Evolutionary conservation across 2,329 filamentous ascomycete genomes (phyloP).

Genomic region (Hymenoscyphus salicellus): DNA sequence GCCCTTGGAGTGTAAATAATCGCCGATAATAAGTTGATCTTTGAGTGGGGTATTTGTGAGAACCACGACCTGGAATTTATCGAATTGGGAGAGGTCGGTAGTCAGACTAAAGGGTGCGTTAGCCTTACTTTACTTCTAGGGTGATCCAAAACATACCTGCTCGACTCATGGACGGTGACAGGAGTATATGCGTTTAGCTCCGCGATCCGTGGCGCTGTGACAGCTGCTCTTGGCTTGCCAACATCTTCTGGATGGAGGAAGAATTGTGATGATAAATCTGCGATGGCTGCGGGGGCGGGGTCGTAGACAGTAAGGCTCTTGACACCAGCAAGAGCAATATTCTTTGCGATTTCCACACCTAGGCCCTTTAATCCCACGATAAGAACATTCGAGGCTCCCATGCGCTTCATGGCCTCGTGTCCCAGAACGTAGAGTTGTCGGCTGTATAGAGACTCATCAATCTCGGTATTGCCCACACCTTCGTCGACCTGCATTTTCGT

Average conservation of each 20-base stretch:
- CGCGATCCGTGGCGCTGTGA: constrained; percentile 83
- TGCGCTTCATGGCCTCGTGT: constrained; percentile 94
- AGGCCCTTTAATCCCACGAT: constrained; percentile 89
- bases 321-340: constrained; percentile 94
- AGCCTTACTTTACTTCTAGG: constrained; percentile 13
- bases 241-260: constrained; percentile 87
- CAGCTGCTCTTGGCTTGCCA: constrained; percentile 83
- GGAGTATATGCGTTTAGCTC: constrained; percentile 97
- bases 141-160: constrained; percentile 42
- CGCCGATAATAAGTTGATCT: constrained; percentile 78
- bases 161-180: constrained; percentile 69
- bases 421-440: constrained; percentile 70
- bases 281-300: constrained; percentile 75
- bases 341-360: constrained; percentile 98
- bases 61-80: constrained; percentile 89
- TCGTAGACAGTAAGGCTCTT: constrained; percentile 95
- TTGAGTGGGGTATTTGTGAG: constrained; percentile 79
- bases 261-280: constrained; percentile 95
- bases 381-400: constrained; percentile 93
- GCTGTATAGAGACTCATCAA: constrained; percentile 72
- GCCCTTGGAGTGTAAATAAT: constrained; percentile 90
- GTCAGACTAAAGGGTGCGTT: constrained; percentile 56
- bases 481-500: constrained; percentile 66
- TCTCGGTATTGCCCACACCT: constrained; percentile 55
- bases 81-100: constrained; percentile 74